These are phyloP conservation scores for Hydnomerulius pinastri DNA, from an alignment of 768 basidiomycete species.

Conservation along the genomic window DNA sequence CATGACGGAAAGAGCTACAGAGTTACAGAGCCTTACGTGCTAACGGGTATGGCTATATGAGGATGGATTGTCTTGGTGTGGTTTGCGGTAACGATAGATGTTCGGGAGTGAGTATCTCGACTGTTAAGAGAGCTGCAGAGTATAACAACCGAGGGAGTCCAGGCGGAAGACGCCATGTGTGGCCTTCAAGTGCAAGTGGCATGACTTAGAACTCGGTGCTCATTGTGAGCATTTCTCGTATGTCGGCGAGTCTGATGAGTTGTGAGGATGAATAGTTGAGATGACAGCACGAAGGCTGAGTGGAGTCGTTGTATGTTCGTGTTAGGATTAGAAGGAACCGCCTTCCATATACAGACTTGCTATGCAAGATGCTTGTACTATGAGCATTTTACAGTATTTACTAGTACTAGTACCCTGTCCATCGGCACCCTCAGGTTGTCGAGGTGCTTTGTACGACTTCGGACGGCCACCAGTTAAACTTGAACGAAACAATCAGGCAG, in stretches of 20 bases:
- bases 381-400: too few relatives aligned
- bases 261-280: slow-evolving; percentile 5
- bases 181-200: not conserved
- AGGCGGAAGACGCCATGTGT: slow-evolving; percentile 15
- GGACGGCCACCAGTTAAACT: too few relatives aligned
- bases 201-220: slow-evolving; percentile 15
- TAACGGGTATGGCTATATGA: not conserved
- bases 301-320: slow-evolving; percentile 19
- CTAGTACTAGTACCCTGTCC: too few relatives aligned
- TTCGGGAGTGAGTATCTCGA: slow-evolving; percentile 10
- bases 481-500: too few relatives aligned
- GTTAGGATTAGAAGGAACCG: slow-evolving; percentile 9
- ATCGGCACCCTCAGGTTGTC: too few relatives aligned
- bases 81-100: slow-evolving; percentile 9
- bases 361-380: too few relatives aligned
- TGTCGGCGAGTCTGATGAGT: not conserved
- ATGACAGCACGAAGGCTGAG: not conserved
- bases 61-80: slow-evolving; percentile 2
- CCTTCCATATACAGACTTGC: too few relatives aligned
- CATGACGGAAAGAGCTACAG: slow-evolving; percentile 14
- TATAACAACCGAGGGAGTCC: slow-evolving; percentile 7
- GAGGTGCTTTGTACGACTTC: too few relatives aligned
- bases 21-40: not conserved
- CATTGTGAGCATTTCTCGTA: slow-evolving; percentile 19
- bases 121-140: slow-evolving; percentile 4